phyloP scores from a whole-genome alignment of 2,329 filamentous ascomycete species.

The Myriosclerotinia scirpicola region DNA sequence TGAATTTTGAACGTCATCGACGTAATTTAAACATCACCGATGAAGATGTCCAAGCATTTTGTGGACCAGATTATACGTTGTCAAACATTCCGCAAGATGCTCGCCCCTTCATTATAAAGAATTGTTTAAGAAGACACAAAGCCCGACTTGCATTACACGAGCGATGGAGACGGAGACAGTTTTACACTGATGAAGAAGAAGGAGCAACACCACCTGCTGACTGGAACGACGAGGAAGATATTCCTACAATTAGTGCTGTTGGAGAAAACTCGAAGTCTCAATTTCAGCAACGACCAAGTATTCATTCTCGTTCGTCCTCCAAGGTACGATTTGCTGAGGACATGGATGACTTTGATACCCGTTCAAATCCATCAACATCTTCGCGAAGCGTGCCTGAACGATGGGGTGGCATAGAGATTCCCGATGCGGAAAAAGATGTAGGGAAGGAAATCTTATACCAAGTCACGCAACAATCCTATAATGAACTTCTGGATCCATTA shows the following conservation, averaged over 20 bases:
- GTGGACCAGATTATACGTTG: conserved; percentile 34
- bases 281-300: conserved; percentile 47
- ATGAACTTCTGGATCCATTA: conserved; percentile 83
- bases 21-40: conserved; percentile 35
- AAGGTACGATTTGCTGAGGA: conserved; percentile 78
- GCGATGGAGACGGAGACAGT: conserved; percentile 73
- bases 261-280: conserved; percentile 49
- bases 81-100: conserved; percentile 30
- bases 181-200: conserved; percentile 85
- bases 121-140: conserved; percentile 33
- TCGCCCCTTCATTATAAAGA: conserved; percentile 34
- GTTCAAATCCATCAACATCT: conserved; percentile 71
- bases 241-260: conserved; percentile 40
- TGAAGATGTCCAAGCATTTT: conserved; percentile 38
- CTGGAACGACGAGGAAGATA: conserved; percentile 62
- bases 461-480: conserved; percentile 87
- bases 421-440: conserved; percentile 76
- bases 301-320: conserved; percentile 69
- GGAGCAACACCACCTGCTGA: conserved; percentile 64
- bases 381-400: conserved; percentile 71
- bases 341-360: conserved; percentile 64
- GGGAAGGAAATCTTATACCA: conserved; percentile 78
- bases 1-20: conserved; percentile 32
- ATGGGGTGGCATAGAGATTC: conserved; percentile 77
- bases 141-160: conserved; percentile 53